Base-by-base conservation (phyloP, 2,329 filamentous ascomycete genomes). In the Cladosporium phlei region DNA sequence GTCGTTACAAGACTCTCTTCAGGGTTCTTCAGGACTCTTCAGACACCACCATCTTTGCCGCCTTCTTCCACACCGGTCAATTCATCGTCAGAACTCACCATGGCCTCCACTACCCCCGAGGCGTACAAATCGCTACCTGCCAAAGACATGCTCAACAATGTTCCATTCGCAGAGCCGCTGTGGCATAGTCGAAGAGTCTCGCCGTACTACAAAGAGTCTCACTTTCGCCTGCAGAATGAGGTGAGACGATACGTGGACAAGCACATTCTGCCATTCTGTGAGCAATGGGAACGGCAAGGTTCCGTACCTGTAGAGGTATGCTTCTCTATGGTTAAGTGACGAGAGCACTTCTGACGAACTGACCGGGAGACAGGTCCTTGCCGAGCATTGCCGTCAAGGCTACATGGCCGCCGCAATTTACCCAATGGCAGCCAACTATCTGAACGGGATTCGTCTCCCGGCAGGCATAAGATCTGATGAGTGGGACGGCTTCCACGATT, bases 221-320 rank as follows among this genome's bases (percentile, higher is more conserved):
- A 33, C 19, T 17, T 14, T 5, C 16, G 3, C 16, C 30, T 33
- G 16, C 30, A 33, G 3, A 33, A 33, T 4, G 30, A 33, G 9
- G 30, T 33, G 16, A 29, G 27, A 29, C 27, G 14, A 19, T 85
- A 84, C 51, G 68, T 85, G 35, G 75, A 85, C 48, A 69, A 72
- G 2, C 66, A 80, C 29, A 69, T 85, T 34, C 66, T 76, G 2
- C 80, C 80, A 0, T 69, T 75, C 52, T 75, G 76, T 3, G 71
- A 80, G 28, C 77, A 83, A 27, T 86, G 82, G 81, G 82, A 86
- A 53, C 16, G 71, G 70, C 27, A 65, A 64, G 59, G 71, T 70
- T 4, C 73, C 74, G 2, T 33, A 11, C 30, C 30, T 11, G 16
- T 33, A 8, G 30, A 33, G 30, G 30, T 33, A 33, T 10, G 30